phyloP scores from a whole-genome alignment of 306 rosid species.

The Arachis stenosperma region DNA sequence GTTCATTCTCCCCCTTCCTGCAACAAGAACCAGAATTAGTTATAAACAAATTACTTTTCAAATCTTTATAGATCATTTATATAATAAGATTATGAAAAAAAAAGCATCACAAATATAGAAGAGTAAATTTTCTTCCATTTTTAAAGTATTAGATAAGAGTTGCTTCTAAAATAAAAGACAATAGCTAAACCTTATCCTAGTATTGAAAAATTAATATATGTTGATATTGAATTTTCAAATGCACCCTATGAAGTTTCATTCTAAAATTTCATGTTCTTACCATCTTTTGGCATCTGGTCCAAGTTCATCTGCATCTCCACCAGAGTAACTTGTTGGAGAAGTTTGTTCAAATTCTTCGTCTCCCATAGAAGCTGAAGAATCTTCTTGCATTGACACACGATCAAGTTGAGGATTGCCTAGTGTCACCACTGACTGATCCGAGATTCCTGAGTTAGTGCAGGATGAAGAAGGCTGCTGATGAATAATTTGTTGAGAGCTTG shows the following conservation, averaged over 20 bases:
- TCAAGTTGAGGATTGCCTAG: conserved; percentile 50
- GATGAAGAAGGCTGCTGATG: conserved; percentile 56
- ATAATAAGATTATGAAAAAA: not conserved
- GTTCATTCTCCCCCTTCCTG: conserved; percentile 82
- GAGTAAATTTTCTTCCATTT: not conserved
- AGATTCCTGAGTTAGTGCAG: conserved; percentile 54
- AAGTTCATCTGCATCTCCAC: conserved; percentile 56
- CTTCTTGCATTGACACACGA: conserved; percentile 56
- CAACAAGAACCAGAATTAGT: conserved; percentile 35
- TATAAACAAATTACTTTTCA: not conserved
- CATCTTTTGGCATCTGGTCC: conserved; percentile 87
- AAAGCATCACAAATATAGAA: not conserved
- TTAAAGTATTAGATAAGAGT: not conserved
- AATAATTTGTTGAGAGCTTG: conserved; percentile 45
- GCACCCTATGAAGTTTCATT: not conserved
- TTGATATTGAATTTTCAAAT: not conserved
- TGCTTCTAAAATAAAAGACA: too few species aligned
- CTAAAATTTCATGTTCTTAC: conserved; percentile 44
- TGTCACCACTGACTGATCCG: conserved; percentile 59
- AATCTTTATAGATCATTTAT: too few species aligned
- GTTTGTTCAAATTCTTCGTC: conserved; percentile 76
- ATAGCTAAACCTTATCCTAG: too few species aligned
- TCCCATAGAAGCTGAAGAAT: conserved; percentile 73
- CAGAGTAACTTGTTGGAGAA: conserved; percentile 63
- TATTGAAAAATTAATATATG: too few species aligned